A percentile compares a stretch with the other conserved stretches of the same genome.
Conservation (phyloP, 345 rosid species). For the Viola odorata region DNA sequence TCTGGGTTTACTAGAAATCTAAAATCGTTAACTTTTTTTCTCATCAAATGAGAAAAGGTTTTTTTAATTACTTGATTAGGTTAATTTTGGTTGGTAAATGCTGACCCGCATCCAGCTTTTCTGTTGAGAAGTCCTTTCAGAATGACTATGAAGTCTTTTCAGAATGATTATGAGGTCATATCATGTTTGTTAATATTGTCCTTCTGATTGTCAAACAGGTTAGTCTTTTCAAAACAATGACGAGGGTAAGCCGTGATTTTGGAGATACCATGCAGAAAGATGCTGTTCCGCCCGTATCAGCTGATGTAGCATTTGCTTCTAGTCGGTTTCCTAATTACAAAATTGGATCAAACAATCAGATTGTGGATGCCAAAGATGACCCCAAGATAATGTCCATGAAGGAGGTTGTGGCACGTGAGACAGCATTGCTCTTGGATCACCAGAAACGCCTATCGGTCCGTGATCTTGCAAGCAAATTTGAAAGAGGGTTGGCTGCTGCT, state of each 20-base stretch:
- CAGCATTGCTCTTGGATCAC: conserved; percentile 81
- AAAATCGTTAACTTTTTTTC: background rate
- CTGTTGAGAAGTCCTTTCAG: conserved; percentile 13
- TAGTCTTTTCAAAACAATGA: conserved; percentile 38
- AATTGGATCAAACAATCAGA: conserved; percentile 74
- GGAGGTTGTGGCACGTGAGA: conserved; percentile 91
- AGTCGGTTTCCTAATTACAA: conserved; percentile 80
- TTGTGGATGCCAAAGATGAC: conserved; percentile 63
- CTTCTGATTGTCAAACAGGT: conserved; percentile 16
- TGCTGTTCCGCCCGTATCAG: conserved; percentile 66
- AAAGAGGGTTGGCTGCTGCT: conserved; percentile 91
- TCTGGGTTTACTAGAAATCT: background rate
- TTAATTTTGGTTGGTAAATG: conserved; percentile 11
- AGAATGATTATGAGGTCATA: conserved; percentile 8
- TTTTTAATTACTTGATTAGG: background rate
- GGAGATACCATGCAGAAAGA: conserved; percentile 57
- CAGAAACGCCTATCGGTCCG: conserved; percentile 95
- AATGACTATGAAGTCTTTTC: conserved; percentile 10
- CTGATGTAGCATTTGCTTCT: conserved; percentile 76
- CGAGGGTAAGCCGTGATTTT: conserved; percentile 64
- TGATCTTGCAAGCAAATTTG: conserved; percentile 87
- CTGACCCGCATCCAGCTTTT: conserved; percentile 18
- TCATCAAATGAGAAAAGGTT: background rate
- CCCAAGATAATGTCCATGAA: conserved; percentile 76
- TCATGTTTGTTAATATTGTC: conserved; percentile 5